Base-by-base conservation (phyloP, 805 yeast genomes). In the Barnettozyma siamensis region DNA sequence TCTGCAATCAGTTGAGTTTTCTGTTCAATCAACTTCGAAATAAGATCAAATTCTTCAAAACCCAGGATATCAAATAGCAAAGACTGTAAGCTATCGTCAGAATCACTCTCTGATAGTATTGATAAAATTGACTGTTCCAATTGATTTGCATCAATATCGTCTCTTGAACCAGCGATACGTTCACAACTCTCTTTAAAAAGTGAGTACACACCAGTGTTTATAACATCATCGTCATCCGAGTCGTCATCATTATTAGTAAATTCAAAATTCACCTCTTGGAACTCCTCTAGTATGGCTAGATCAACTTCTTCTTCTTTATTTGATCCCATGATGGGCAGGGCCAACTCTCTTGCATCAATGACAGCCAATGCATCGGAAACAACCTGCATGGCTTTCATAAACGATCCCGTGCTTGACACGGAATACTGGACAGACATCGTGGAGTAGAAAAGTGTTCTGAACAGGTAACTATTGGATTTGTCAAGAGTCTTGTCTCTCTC, bases 31-130 rank as follows among this genome's bases (percentile, higher is more conserved):
- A 88, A 62, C 34, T 69, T 73, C 1, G 88, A 72, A 9, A 89
- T 84, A 37, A 89, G 62, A 40, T 88, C 96, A 46, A 93, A 73
- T 55, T 87, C 84, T 20, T 88, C 96, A 51, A 79, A 83, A 0
- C 99, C 99, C 1, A 93, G 60, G 7, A 86, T 68, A 58, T 88
- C 96, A 45, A 87, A 78, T 32, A 93, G 63, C 7, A 76, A 65
- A 6, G 85, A 78, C 54, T 89, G 96, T 11, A 85, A 54, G 30
- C 75, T 78, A 28, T 76, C 83, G 32, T 78, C 82, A 9, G 70
- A 63, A 7, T 63, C 49, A 16, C 65, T 65, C 0, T 67, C 52
- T 3, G 55, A 50, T 3, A 76, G 37, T 1, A 65, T 62, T 9
- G 62, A 52, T 5, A 58, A 37, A 5, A 51, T 52, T 37, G 61